phyloP scores from a whole-genome alignment of 2,329 filamentous ascomycete species.

The Trichocomaceae sp. region DNA sequence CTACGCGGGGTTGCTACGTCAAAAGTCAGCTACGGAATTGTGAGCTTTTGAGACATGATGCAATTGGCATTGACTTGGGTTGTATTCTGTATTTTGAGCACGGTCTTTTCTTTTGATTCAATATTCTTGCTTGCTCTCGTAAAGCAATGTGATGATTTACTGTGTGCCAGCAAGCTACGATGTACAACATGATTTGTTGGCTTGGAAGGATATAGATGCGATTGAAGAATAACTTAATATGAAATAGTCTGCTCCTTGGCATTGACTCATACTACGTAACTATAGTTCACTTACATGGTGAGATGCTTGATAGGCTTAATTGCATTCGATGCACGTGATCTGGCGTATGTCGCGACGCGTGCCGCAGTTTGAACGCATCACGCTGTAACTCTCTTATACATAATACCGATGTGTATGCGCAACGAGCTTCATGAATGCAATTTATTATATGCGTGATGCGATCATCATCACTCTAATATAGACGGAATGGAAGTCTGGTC shows the following conservation, averaged over 20 bases:
- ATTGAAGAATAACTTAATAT: not conserved
- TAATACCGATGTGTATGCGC: not conserved
- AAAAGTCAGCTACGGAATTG: not conserved
- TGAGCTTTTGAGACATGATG: not conserved
- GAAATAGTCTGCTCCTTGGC: not conserved
- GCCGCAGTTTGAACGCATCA: not conserved
- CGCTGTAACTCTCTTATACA: not conserved
- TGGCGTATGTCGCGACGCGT: constrained; percentile 9
- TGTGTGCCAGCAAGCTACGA: not conserved
- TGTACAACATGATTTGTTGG: constrained; percentile 5
- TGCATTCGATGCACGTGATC: constrained; percentile 3
- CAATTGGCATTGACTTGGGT: not conserved
- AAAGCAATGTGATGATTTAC: constrained; percentile 1
- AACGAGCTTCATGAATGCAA: not conserved
- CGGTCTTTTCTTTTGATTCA: not conserved
- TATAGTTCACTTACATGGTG: not conserved
- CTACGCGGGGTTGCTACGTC: not conserved
- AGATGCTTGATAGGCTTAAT: not conserved
- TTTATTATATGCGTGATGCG: not conserved
- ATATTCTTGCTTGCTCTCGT: not conserved
- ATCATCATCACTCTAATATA: constrained; percentile 11
- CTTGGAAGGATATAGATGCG: not conserved
- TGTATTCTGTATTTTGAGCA: not conserved
- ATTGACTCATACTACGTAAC: not conserved
- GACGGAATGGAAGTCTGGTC: constrained; percentile 33